These are phyloP conservation scores for Geotrichum bryndzae DNA, from an alignment of 1,139 yeast species.

Conservation along the genomic window DNA sequence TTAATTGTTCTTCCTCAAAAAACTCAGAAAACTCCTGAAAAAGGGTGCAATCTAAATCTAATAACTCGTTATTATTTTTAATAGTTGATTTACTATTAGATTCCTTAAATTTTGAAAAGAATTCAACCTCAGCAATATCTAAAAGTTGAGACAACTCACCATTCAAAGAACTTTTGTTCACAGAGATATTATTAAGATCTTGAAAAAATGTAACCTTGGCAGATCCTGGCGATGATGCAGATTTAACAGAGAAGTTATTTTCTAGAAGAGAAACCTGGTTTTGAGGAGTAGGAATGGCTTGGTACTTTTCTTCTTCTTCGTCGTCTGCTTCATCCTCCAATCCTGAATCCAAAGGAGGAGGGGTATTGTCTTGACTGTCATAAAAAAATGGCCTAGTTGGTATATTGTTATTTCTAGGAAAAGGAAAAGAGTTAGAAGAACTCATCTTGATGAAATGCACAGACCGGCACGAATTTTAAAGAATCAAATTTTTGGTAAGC, in stretches of 20 bases:
- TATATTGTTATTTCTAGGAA: not conserved
- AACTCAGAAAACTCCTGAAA: not conserved
- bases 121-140: not conserved
- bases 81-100: not conserved
- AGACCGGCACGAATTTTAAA: no score
- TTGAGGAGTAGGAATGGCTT: not conserved
- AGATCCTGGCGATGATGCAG: not conserved
- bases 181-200: not conserved
- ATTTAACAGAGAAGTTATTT: no score
- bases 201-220: not conserved
- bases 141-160: not conserved
- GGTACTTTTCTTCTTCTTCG: conserved; percentile 6
- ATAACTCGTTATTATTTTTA: not conserved
- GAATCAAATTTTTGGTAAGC: no score
- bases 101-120: not conserved
- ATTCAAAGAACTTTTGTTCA: not conserved
- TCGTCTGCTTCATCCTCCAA: conserved; percentile 7
- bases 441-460: not conserved
- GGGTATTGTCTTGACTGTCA: not conserved
- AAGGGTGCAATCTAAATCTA: not conserved
- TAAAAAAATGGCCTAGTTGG: not conserved
- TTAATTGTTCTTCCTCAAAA: not conserved
- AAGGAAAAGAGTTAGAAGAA: not conserved
- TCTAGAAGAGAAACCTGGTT: not conserved
- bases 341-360: conserved; percentile 6